A percentile compares a stretch with the other conserved stretches of the same genome.
Evolutionary conservation across 1,284 basidiomycete species (phyloP).

Genomic region (Trichosporon ovoides): DNA sequence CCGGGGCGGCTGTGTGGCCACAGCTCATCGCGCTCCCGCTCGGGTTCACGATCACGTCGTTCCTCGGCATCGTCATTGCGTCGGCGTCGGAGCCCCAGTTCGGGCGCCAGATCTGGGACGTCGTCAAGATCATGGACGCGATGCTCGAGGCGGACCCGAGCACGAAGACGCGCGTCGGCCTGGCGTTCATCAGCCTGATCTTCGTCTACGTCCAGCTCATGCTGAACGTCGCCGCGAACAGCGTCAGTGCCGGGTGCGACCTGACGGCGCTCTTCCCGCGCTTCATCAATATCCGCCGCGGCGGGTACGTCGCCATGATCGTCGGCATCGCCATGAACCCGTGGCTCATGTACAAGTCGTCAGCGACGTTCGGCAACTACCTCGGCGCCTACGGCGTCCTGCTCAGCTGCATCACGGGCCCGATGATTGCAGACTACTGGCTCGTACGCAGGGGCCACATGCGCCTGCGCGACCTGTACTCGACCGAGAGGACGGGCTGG

Average conservation of each 20-base stretch:
- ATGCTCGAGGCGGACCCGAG: constrained; percentile 32
- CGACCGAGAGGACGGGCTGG: constrained; percentile 57
- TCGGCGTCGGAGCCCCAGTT: constrained; percentile 72
- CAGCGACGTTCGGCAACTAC: constrained; percentile 74
- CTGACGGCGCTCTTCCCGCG: constrained; percentile 72
- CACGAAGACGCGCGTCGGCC: constrained; percentile 32
- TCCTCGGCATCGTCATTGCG: constrained; percentile 78
- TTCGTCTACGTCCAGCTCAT: constrained; percentile 46
- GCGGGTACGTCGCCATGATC: constrained; percentile 70
- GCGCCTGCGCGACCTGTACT: constrained; percentile 67
- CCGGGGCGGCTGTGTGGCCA: constrained; percentile 63
- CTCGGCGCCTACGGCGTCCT: constrained; percentile 64
- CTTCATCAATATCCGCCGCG: constrained; percentile 78
- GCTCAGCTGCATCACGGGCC: constrained; percentile 70
- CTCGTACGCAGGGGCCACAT: constrained; percentile 67
- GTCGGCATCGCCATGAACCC: constrained; percentile 63
- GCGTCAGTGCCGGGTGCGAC: constrained; percentile 77
- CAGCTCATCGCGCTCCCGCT: constrained; percentile 69
- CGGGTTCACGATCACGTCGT: constrained; percentile 68
- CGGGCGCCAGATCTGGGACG: constrained; percentile 69
- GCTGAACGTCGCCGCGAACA: constrained; percentile 74
- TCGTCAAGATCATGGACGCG: constrained; percentile 41
- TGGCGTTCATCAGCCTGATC: constrained; percentile 59
- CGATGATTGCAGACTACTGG: constrained; percentile 82
- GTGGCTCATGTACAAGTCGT: constrained; percentile 74